Evolutionary conservation across 2,329 filamentous ascomycete genomes (phyloP).

Genomic region (Paecilomyces sp.): DNA sequence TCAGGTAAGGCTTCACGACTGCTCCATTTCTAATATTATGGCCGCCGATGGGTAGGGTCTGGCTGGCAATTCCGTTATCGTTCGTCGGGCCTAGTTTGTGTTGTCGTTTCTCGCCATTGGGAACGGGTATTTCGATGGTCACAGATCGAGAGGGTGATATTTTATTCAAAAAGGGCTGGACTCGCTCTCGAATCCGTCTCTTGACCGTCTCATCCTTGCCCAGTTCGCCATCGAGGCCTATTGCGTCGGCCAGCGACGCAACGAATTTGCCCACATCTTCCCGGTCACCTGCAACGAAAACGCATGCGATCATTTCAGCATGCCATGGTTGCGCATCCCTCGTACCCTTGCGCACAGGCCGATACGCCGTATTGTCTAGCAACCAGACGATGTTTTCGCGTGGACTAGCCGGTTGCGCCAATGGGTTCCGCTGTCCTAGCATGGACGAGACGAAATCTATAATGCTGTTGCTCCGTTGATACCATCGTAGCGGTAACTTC

Average conservation of each 20-base stretch:
- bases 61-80: constrained; percentile 63
- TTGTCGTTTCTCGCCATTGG: constrained; percentile 27
- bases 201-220: constrained; percentile 47
- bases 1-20: constrained; percentile 31
- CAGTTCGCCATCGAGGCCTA: constrained; percentile 57
- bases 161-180: constrained; percentile 66
- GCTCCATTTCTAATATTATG: constrained; percentile 41
- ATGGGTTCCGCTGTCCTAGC: constrained; percentile 45
- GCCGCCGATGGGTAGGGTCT: constrained; percentile 49
- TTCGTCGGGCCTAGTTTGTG: constrained; percentile 63
- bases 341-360: constrained; percentile 31
- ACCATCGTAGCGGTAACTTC: not conserved
- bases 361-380: constrained; percentile 81
- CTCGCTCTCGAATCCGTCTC: constrained; percentile 52
- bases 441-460: constrained; percentile 21
- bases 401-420: constrained; percentile 53
- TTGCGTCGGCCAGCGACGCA: constrained; percentile 59
- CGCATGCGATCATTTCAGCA: constrained; percentile 74
- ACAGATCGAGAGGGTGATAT: constrained; percentile 65
- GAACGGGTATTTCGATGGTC: constrained; percentile 55
- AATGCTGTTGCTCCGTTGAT: constrained; percentile 2
- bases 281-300: constrained; percentile 67
- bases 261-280: constrained; percentile 62
- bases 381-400: constrained; percentile 76
- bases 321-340: constrained; percentile 53